phyloP scores from a whole-genome alignment of 306 rosid genomes.

The Prunus fruticosa region DNA sequence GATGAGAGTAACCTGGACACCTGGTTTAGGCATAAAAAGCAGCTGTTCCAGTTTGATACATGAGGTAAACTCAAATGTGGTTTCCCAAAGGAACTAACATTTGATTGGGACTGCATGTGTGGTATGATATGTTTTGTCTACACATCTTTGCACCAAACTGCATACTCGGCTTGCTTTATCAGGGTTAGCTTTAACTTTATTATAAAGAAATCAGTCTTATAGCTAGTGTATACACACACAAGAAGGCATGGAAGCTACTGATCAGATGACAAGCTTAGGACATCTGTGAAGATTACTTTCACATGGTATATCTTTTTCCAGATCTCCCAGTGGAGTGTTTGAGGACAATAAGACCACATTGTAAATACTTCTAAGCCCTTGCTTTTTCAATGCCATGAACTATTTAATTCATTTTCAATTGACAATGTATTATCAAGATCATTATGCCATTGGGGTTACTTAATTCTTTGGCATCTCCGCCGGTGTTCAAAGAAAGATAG shows the following conservation, averaged over 20 bases:
- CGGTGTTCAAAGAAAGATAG: neutral
- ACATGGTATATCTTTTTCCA: neutral
- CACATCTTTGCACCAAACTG: conserved; percentile 11
- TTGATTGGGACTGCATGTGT: conserved; percentile 6
- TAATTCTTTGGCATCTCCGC: neutral
- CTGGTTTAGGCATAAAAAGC: conserved; percentile 15
- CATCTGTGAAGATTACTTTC: neutral
- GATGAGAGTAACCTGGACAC: conserved; percentile 10
- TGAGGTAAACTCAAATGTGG: conserved; percentile 11
- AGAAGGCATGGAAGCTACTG: neutral
- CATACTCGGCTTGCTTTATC: conserved; percentile 1
- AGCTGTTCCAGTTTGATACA: conserved; percentile 20
- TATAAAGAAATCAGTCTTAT: neutral
- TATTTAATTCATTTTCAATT: neutral
- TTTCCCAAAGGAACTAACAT: neutral
- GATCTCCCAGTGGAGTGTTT: neutral
- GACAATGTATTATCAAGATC: neutral
- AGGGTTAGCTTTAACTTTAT: conserved; percentile 4
- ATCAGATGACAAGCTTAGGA: neutral
- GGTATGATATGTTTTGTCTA: conserved; percentile 26
- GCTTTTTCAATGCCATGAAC: too few relatives aligned
- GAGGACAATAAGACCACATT: neutral
- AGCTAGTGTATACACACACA: neutral
- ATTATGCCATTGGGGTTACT: neutral
- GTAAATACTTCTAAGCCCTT: too few relatives aligned